Evolutionary conservation across 495 filamentous ascomycete genomes (phyloP), one percentile per base, ranked within the genome.

Genomic region (Melanomma pulvis-pyrius): DNA sequence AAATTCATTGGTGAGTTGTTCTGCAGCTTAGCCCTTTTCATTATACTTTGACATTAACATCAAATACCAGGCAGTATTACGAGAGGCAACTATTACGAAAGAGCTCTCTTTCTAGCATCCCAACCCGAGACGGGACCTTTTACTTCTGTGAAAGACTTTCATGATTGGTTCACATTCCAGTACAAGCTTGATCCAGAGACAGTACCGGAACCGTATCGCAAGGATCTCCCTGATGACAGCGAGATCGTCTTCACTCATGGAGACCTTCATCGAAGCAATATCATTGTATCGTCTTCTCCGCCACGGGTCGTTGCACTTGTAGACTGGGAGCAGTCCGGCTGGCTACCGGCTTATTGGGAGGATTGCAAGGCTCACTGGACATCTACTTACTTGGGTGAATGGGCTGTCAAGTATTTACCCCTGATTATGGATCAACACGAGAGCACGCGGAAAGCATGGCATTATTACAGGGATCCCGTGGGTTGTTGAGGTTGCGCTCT

Each of bases 321-420:
- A 19, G 81, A 82, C 51, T 82, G 79, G 81, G 76, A 81, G 54
- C 79, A 82, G 59, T 76, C 80, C 2, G 80, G 81, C 5, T 82
- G 79, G 79, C 74, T 79, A 58, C 81, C 80, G 50, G 77, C 66
- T 17, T 79, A 81, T 55, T 83, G 80, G 81, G 80, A 82, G 64
- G 65, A 75, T 44, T 76, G 77, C 61, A 83, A 83, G 69, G 80
- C 79, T 28, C 74, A 32, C 28, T 59, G 8, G 8, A 66, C 54
- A 4, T 2, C 15, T 12, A 11, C 12, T 8, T 47, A 47, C 57
- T 17, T 9, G 2, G 34, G 26, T 21, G 61, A 57, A 46, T 65
- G 61, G 61, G 8, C 24, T 15, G 48, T 11, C 11, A 53, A 62
- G 28, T 62, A 52, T 34, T 22, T 62, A 12, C 47, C 59, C 22